phyloP scores from a whole-genome alignment of 2,329 filamentous ascomycete genomes.

The Microcyclosporella mali region DNA sequence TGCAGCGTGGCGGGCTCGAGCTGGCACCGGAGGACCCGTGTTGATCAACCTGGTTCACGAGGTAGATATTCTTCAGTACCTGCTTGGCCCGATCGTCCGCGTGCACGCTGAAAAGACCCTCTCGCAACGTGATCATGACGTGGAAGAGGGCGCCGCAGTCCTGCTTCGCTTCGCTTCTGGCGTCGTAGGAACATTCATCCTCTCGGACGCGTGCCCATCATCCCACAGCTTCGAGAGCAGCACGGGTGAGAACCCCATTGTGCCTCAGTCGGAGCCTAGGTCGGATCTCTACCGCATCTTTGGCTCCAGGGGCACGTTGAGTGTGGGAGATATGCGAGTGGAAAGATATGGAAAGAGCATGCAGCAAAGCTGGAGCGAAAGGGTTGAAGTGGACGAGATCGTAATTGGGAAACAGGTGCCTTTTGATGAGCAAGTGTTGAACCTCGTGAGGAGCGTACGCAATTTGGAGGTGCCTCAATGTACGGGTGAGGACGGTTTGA shows the following conservation, averaged over 20 bases:
- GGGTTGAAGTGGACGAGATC: constrained; percentile 32
- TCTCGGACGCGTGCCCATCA: constrained; percentile 48
- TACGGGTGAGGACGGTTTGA: constrained; percentile 44
- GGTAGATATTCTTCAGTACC: constrained; percentile 52
- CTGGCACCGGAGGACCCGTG: constrained; percentile 43
- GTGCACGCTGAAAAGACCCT: constrained; percentile 47
- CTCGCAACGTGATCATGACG: constrained; percentile 43
- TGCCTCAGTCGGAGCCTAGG: constrained; percentile 36
- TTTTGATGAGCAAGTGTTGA: constrained; percentile 48
- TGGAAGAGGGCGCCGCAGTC: constrained; percentile 53
- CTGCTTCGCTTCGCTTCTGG: constrained; percentile 50
- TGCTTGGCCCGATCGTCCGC: constrained; percentile 48
- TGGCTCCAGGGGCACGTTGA: constrained; percentile 46
- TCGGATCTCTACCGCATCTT: constrained; percentile 52
- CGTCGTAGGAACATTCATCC: constrained; percentile 51
- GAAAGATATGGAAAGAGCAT: constrained; percentile 40
- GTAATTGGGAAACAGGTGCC: constrained; percentile 35
- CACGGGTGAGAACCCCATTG: constrained; percentile 53
- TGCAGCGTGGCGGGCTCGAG: constrained; percentile 44
- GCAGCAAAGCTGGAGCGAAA: constrained; percentile 40
- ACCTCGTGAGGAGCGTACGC: constrained; percentile 47
- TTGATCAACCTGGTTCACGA: constrained; percentile 58
- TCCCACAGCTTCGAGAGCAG: constrained; percentile 53
- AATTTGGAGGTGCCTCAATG: constrained; percentile 41
- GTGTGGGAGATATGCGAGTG: constrained; percentile 49